phyloP scores from a whole-genome alignment of 148 eudicot genomes.

The Rhododendron ferrugineum region DNA sequence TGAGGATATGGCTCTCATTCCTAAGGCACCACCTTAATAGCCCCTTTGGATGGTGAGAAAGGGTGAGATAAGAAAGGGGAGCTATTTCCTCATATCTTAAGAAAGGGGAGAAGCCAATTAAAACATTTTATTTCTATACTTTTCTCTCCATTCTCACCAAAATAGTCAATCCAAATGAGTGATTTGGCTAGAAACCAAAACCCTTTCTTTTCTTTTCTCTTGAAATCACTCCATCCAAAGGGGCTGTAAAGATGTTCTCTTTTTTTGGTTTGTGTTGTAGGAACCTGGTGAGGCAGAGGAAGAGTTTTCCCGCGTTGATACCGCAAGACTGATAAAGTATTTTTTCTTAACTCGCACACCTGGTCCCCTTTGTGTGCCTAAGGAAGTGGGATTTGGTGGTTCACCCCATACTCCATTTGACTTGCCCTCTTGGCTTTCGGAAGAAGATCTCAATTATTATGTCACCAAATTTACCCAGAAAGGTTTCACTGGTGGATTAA shows the following conservation, averaged over 20 bases:
- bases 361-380: constrained; percentile 45
- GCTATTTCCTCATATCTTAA: no score
- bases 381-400: constrained; percentile 35
- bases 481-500: constrained; percentile 69
- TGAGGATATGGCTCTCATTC: neutral
- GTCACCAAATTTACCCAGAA: constrained; percentile 31
- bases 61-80: no score
- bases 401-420: constrained; percentile 19
- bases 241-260: neutral
- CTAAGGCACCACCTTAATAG: neutral
- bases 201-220: no score
- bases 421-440: constrained; percentile 58
- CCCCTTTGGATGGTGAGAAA: no score
- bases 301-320: neutral
- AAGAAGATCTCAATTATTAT: constrained; percentile 48
- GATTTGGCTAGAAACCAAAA: no score
- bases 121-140: no score
- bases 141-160: no score
- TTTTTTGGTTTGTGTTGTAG: constrained; percentile 22
- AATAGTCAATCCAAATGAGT: no score
- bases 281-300: constrained; percentile 40
- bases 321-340: constrained; percentile 21
- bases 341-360: constrained; percentile 33
- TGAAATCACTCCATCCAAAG: no score
- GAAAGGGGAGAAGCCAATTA: no score